Conservation (phyloP, 2,329 filamentous ascomycete species). For the Exophiala aquamarina region DNA sequence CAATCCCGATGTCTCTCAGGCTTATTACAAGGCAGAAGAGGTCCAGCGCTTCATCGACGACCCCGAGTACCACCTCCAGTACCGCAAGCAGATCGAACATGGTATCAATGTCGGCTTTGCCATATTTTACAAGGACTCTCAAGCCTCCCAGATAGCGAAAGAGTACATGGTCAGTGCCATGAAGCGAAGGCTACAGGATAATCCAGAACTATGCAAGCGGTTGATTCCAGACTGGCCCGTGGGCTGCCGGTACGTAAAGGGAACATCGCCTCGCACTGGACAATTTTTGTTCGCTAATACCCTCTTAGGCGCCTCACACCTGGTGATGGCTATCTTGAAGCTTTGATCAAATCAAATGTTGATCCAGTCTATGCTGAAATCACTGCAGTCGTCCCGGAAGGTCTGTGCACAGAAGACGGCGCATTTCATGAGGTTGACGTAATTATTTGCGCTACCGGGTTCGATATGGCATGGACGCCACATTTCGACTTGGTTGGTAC, state of each 20-base stretch:
- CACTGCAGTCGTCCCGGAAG: constrained; percentile 27
- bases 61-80: background rate
- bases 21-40: background rate
- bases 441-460: constrained; percentile 42
- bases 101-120: background rate
- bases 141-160: constrained; percentile 1
- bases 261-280: no score
- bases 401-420: no score
- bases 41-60: background rate
- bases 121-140: constrained; percentile 5
- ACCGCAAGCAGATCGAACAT: background rate
- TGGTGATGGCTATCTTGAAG: constrained; percentile 29
- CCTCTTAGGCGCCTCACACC: background rate
- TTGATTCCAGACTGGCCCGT: constrained; percentile 30
- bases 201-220: constrained; percentile 27
- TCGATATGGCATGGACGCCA: no score
- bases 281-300: no score
- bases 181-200: constrained; percentile 14
- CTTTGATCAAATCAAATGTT: constrained; percentile 32
- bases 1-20: background rate
- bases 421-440: constrained; percentile 33
- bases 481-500: no score
- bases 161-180: constrained; percentile 7
- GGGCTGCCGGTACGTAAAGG: no score
- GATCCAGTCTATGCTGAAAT: constrained; percentile 38